These are phyloP conservation scores for Parasarocladium wereldwijsianum DNA, from an alignment of 2,329 filamentous ascomycete genomes.

Conservation along the genomic window DNA sequence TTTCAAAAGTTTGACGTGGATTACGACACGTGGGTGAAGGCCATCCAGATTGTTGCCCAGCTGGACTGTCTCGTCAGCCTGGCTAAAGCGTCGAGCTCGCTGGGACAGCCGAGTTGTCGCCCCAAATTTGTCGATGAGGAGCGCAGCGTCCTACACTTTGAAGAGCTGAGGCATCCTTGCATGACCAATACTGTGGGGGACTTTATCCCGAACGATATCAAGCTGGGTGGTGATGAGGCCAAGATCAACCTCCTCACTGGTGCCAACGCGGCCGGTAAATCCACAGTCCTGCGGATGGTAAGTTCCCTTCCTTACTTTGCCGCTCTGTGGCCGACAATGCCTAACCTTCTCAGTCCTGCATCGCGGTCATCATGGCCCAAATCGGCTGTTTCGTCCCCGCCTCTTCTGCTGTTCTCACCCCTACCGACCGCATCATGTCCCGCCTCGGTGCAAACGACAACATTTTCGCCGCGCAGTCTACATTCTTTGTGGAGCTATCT, in stretches of 20 bases:
- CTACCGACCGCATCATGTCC: constrained; percentile 96
- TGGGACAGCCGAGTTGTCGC: constrained; percentile 79
- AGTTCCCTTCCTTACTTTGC: constrained; percentile 13
- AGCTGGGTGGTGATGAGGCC: constrained; percentile 62
- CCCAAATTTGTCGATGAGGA: constrained; percentile 77
- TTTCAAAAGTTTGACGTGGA: constrained; percentile 79
- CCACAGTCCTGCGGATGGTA: constrained; percentile 88
- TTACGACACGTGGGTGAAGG: constrained; percentile 72
- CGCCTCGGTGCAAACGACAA: constrained; percentile 96
- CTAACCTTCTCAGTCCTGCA: constrained; percentile 52
- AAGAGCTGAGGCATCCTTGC: constrained; percentile 87
- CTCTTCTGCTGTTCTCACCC: constrained; percentile 66
- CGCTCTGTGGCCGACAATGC: constrained; percentile 11
- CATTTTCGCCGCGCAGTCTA: constrained; percentile 94
- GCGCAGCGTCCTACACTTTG: constrained; percentile 78
- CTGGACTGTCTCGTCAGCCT: constrained; percentile 91
- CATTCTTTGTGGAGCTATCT: constrained; percentile 93
- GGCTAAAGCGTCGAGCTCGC: constrained; percentile 68
- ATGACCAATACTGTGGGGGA: constrained; percentile 80
- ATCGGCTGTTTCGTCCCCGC: constrained; percentile 89
- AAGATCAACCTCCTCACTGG: constrained; percentile 90
- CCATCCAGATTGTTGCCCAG: constrained; percentile 81
- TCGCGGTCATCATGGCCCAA: constrained; percentile 94
- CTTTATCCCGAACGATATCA: constrained; percentile 93
- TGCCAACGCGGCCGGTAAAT: constrained; percentile 95